These are phyloP conservation scores for Colletotrichum somersetense DNA, from an alignment of 2,329 filamentous ascomycete species.

Conservation along the genomic window DNA sequence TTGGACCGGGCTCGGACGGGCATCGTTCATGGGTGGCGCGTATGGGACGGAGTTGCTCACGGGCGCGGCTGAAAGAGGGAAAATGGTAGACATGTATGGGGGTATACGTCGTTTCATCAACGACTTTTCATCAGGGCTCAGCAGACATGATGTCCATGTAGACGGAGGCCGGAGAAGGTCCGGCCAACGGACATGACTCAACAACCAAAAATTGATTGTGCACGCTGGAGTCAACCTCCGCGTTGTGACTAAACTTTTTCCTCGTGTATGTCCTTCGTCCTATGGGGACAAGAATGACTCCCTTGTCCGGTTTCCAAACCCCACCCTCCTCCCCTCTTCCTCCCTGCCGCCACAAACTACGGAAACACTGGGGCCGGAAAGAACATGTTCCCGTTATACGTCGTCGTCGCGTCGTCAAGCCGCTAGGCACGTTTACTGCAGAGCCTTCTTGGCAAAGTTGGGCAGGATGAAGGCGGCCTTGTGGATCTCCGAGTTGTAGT, in stretches of 20 bases:
- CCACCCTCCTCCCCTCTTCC: not conserved
- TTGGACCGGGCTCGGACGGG: not conserved
- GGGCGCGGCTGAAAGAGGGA: not conserved
- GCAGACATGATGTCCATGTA: not conserved
- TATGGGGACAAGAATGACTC: not conserved
- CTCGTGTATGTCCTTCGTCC: not conserved
- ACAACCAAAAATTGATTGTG: conserved; percentile 24
- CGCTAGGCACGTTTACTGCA: conserved; percentile 58
- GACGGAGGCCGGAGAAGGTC: not conserved
- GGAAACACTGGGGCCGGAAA: conserved; percentile 3
- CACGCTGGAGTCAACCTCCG: conserved; percentile 25
- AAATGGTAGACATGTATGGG: not conserved
- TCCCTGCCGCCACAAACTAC: not conserved
- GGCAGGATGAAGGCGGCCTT: conserved; percentile 93
- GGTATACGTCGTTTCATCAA: not conserved
- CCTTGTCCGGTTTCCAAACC: not conserved
- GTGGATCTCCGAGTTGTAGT: conserved; percentile 98
- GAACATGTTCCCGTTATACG: not conserved
- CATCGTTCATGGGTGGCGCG: not conserved
- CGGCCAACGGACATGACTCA: conserved; percentile 5
- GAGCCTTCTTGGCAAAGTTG: conserved; percentile 87
- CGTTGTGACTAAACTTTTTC: conserved; percentile 27
- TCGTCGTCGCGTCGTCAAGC: not conserved
- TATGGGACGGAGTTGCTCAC: not conserved
- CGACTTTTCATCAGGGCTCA: not conserved